These are phyloP conservation scores for Phellopilus nigrolimitatus DNA, from an alignment of 1,284 basidiomycete species.

Conservation along the genomic window DNA sequence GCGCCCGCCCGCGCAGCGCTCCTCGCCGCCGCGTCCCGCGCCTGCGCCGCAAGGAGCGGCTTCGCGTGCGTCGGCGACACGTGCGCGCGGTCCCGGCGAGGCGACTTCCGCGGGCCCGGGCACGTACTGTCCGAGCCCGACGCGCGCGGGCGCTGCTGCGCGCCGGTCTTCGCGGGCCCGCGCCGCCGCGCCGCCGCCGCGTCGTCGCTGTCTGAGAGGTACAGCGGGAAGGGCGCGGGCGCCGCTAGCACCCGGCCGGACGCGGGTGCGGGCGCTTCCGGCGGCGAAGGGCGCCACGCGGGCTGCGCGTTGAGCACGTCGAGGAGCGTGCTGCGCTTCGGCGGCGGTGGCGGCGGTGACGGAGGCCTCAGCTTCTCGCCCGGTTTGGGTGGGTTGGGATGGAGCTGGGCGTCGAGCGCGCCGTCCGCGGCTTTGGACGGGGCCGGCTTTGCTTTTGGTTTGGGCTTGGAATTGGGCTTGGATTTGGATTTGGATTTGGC, in stretches of 20 bases:
- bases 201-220: not conserved
- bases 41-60: not conserved
- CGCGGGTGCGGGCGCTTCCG: not conserved
- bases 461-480: not conserved
- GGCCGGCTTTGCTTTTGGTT: too few relatives aligned
- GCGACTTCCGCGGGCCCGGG: conserved; percentile 12
- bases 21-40: not conserved
- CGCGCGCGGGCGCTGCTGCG: not conserved
- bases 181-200: not conserved
- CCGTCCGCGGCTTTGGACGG: too few relatives aligned
- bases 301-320: conserved; percentile 5
- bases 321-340: not conserved
- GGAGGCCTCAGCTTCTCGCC: not conserved
- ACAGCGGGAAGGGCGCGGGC: conserved; percentile 6
- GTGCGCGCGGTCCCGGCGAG: conserved; percentile 4
- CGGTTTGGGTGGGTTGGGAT: too few relatives aligned
- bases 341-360: not conserved
- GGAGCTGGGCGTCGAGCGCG: too few relatives aligned
- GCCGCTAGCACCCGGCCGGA: not conserved
- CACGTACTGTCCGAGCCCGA: not conserved
- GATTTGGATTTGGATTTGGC: not conserved
- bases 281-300: not conserved
- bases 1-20: not conserved
- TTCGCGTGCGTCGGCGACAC: conserved; percentile 2
- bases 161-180: not conserved